phyloP scores from a whole-genome alignment of 2,329 filamentous ascomycete species.

The Alternaria triticimaculans region DNA sequence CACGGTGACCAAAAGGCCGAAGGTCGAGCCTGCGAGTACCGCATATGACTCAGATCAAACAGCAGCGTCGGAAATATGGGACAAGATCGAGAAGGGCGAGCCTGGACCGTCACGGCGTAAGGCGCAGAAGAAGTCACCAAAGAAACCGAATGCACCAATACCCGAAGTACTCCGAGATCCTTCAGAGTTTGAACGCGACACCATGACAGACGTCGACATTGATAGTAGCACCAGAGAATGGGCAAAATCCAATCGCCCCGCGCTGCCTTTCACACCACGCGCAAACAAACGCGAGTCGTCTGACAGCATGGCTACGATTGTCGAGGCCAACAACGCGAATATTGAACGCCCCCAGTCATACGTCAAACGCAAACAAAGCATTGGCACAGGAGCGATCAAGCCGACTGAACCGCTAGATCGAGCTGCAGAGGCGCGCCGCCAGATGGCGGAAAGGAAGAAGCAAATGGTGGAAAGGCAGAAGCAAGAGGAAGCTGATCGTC shows the following conservation, averaged over 20 bases:
- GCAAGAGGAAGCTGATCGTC: neutral
- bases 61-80: neutral
- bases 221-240: neutral
- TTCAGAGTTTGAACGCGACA: neutral
- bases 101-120: neutral
- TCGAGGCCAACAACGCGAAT: neutral
- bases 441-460: neutral
- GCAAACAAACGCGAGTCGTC: neutral
- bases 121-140: neutral
- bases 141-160: neutral
- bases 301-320: neutral
- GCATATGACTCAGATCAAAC: neutral
- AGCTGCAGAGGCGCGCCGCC: neutral
- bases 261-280: neutral
- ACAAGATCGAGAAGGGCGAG: neutral
- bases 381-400: neutral
- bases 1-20: neutral
- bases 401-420: neutral
- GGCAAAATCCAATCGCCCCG: neutral
- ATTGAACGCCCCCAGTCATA: neutral
- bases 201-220: neutral
- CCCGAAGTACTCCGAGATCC: neutral
- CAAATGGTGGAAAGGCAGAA: neutral
- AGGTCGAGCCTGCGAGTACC: neutral
- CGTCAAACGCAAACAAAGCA: neutral